A percentile compares a stretch with the other conserved stretches of the same genome.
Evolutionary conservation across 345 rosid species (phyloP).

Genomic region (Theobroma cacao): DNA sequence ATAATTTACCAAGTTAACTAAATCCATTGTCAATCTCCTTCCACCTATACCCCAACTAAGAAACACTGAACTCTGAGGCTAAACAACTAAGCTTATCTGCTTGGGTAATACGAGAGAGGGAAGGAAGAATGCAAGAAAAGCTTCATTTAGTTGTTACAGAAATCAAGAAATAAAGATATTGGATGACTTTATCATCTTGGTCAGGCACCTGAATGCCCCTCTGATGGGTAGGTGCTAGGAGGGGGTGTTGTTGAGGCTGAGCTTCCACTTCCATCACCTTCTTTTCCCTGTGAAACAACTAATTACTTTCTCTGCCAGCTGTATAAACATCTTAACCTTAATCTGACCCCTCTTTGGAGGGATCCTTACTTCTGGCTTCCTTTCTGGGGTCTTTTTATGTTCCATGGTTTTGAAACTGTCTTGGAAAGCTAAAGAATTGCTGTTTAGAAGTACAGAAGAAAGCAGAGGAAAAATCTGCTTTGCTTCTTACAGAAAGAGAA

Average conservation of each 20-base stretch:
- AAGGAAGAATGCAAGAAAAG: not conserved
- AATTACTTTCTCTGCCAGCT: not conserved
- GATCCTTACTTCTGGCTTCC: not conserved
- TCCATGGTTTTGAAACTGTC: not conserved
- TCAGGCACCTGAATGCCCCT: conserved; percentile 9
- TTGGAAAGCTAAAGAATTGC: conserved; percentile 1
- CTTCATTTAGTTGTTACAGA: not conserved
- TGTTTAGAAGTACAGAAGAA: not conserved
- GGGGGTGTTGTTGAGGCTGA: conserved; percentile 7
- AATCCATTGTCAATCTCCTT: not conserved
- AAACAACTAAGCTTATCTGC: not conserved
- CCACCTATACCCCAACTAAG: not conserved
- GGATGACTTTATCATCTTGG: no score
- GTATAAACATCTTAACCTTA: conserved; percentile 12
- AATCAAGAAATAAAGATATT: not conserved
- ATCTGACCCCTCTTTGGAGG: conserved; percentile 26
- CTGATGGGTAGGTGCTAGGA: not conserved
- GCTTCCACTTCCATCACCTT: not conserved
- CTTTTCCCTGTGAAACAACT: not conserved
- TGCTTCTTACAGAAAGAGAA: not conserved
- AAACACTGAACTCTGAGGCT: not conserved
- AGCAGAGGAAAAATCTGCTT: not conserved
- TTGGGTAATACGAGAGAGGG: not conserved
- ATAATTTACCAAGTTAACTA: not conserved
- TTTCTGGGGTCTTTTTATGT: conserved; percentile 1